Conservation (phyloP, 176 grass and related monocot genomes). For the Pontederia paniculata region DNA sequence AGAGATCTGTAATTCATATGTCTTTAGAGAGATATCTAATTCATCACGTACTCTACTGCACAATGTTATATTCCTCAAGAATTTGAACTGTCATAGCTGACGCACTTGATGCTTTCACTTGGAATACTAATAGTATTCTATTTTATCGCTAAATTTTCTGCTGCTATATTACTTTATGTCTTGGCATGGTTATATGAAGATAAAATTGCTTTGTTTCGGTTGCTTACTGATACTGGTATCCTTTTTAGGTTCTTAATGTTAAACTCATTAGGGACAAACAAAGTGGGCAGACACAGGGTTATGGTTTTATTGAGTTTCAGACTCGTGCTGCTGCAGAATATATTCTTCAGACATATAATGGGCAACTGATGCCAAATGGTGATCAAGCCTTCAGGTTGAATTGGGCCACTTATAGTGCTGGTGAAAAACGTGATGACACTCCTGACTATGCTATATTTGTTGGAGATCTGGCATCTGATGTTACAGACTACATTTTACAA, state of each 20-base stretch:
- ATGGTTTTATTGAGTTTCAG: constrained; percentile 20
- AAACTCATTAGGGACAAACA: constrained; percentile 14
- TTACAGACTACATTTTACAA: constrained; percentile 84
- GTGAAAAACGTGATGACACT: constrained; percentile 78
- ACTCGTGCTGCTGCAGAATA: background rate
- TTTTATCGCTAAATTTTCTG: too few species aligned
- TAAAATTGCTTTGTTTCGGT: too few species aligned
- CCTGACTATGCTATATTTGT: constrained; percentile 92
- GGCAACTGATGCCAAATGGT: constrained; percentile 14
- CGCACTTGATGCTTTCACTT: too few species aligned
- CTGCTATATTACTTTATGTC: too few species aligned
- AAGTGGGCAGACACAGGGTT: constrained; percentile 8
- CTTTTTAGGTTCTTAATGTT: constrained; percentile 7
- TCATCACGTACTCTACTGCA: too few species aligned
- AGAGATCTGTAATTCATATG: too few species aligned
- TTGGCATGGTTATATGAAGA: too few species aligned
- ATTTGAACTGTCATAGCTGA: too few species aligned
- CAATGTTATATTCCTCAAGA: too few species aligned
- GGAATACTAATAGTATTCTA: too few species aligned
- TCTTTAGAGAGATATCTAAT: too few species aligned
- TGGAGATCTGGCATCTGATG: constrained; percentile 89
- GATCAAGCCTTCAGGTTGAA: constrained; percentile 36
- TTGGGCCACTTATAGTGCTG: constrained; percentile 66
- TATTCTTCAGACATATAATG: constrained; percentile 13
- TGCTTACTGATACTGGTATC: too few species aligned